Conservation (phyloP, 2,329 filamentous ascomycete genomes). For the Sporothrix variecibatus region DNA sequence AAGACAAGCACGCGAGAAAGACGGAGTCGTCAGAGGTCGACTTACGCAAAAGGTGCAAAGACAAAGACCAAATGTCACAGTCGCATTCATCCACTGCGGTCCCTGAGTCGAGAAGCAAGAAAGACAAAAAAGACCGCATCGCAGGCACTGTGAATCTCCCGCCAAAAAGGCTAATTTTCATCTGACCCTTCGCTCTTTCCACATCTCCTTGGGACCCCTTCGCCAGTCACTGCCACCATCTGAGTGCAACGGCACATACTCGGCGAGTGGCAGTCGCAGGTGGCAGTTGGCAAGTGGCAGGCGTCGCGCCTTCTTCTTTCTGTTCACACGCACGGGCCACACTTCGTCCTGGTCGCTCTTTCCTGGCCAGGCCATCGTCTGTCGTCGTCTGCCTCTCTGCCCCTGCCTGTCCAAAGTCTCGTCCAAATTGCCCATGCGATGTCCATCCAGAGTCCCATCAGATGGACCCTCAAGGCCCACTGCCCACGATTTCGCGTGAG, state of each 20-base stretch:
- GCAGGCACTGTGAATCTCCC: not conserved
- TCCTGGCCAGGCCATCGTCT: not conserved
- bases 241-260: not conserved
- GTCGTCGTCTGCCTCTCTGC: not conserved
- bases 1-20: not conserved
- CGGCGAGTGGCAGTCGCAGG: not conserved
- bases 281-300: not conserved
- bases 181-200: not conserved
- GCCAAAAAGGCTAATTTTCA: not conserved
- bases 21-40: not conserved
- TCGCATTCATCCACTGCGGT: not conserved
- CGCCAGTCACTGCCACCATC: conserved; percentile 7
- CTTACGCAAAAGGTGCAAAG: not conserved
- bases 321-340: conserved; percentile 7
- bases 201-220: not conserved
- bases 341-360: not conserved
- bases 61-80: not conserved
- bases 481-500: not conserved
- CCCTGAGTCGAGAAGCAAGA: not conserved
- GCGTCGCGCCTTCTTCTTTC: conserved; percentile 8
- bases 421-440: not conserved
- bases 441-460: not conserved
- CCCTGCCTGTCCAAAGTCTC: not conserved
- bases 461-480: conserved; percentile 1
- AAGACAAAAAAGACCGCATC: not conserved